Evolutionary conservation across 176 grass and related monocot genomes (phyloP).

Genomic region (Aegilops umbellulata): DNA sequence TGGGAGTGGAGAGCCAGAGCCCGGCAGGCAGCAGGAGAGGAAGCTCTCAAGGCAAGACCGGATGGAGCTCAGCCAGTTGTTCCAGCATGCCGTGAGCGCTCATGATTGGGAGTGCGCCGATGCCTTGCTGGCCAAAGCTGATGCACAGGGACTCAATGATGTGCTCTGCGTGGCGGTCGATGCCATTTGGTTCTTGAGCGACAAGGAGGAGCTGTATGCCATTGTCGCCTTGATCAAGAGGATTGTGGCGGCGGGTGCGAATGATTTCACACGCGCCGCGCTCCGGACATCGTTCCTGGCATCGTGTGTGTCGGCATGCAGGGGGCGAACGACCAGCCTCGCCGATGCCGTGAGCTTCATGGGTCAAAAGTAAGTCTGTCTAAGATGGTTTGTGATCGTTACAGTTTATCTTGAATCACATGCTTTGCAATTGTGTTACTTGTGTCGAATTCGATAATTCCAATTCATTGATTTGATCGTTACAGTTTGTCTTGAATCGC

Average conservation of each 20-base stretch:
- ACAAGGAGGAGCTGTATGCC: constrained; percentile 55
- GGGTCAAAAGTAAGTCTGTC: constrained; percentile 79
- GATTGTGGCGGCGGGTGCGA: constrained; percentile 70
- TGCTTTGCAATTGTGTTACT: background rate
- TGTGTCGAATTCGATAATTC: background rate
- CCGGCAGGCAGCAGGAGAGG: constrained; percentile 56
- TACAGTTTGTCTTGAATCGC: constrained; percentile 25
- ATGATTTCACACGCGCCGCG: constrained; percentile 83
- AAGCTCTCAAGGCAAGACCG: constrained; percentile 76
- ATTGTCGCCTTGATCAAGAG: constrained; percentile 76
- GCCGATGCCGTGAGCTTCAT: constrained; percentile 81
- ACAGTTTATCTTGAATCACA: constrained; percentile 23
- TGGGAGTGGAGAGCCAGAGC: constrained; percentile 42
- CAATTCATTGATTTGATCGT: background rate
- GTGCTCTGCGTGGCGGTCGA: constrained; percentile 79
- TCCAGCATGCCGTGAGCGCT: constrained; percentile 72
- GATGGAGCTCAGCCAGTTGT: constrained; percentile 62
- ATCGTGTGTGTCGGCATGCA: constrained; percentile 89
- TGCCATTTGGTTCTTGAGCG: constrained; percentile 88
- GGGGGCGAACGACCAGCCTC: constrained; percentile 65
- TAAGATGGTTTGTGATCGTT: background rate
- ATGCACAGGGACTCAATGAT: constrained; percentile 80
- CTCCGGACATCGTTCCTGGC: constrained; percentile 89
- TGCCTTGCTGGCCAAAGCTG: constrained; percentile 54
- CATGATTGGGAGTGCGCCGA: constrained; percentile 67